These are phyloP conservation scores for Alternaria sp. DNA, from an alignment of 2,329 filamentous ascomycete species.

Conservation along the genomic window DNA sequence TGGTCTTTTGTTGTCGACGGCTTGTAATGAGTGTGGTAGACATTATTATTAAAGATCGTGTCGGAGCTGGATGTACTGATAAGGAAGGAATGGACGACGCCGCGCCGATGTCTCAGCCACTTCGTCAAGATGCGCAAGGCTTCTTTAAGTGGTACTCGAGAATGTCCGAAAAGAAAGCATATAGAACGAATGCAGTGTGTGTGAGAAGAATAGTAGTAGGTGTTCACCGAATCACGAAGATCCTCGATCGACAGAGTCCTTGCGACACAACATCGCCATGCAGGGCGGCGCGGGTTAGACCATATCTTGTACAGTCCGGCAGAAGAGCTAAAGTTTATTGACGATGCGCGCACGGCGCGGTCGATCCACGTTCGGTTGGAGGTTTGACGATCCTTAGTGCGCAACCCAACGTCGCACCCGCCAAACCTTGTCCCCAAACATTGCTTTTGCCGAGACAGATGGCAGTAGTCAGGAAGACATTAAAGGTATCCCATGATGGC, in stretches of 20 bases:
- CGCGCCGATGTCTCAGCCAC: constrained; percentile 16
- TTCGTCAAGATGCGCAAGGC: constrained; percentile 14
- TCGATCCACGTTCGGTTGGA: constrained; percentile 33
- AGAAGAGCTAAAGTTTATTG: constrained; percentile 39
- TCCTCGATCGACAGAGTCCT: constrained; percentile 29
- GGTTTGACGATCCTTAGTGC: constrained; percentile 39
- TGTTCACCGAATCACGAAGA: constrained; percentile 21
- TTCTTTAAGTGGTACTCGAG: constrained; percentile 9
- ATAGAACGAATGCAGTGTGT: constrained; percentile 29
- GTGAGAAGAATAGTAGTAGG: constrained; percentile 21
- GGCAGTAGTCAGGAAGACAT: constrained; percentile 21
- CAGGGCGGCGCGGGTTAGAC: constrained; percentile 30
- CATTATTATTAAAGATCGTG: constrained; percentile 39
- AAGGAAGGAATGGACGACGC: constrained; percentile 13
- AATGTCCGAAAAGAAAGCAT: constrained; percentile 13
- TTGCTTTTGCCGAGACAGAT: constrained; percentile 22
- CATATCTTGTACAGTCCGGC: constrained; percentile 35
- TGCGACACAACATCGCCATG: constrained; percentile 31
- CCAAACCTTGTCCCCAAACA: constrained; percentile 31
- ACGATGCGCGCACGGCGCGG: constrained; percentile 28
- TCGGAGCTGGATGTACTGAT: constrained; percentile 1
- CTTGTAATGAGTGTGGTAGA: constrained; percentile 31
- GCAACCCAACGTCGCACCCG: constrained; percentile 33
- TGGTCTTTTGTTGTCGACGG: constrained; percentile 14
- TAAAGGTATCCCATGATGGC: constrained; percentile 8